Evolutionary conservation across 257 asterid species (phyloP), one percentile per base, ranked within the genome.

Genomic region (Jaltomata sinuosa): DNA sequence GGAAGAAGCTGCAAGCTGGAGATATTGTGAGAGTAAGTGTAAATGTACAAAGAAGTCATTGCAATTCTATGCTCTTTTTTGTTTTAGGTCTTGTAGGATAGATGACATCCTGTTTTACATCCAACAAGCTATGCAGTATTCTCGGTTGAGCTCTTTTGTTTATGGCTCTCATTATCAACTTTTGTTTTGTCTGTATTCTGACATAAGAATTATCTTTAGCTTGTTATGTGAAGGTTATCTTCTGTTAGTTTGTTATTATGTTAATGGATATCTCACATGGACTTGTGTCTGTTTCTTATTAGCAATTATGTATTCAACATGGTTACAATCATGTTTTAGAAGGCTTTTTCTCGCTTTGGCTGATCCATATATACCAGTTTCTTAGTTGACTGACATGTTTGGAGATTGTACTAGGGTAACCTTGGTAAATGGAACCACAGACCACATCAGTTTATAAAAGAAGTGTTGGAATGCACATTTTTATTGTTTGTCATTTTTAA

Each of bases 1-100:
- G 99, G 99, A 97, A 95, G 93, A 97, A 88, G 91, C 90, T 97
- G 89, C 99, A 95, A 92, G 98, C 95, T 88, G 99, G 99, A 90
- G 99, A 97, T 86, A 90, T 97, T 86, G 89, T 93, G 87, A 94
- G 87, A 88, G 99, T 97, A 91, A 92, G 98, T 89, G 31, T 3
- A 21, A 36, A 80, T 54, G 78, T 32, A 62, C 53, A 50, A 67
- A 83, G 82, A 25, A 29, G 45, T 9, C 62, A 77, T 49, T 77
- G 62, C 82, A 49, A 31, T 77, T 49, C 34, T 77, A 0, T 77
- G 34, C 62, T 84, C 18, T 40, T 29, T 76, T 52, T 84, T 68
- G 29, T 80, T 69, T 71, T 71, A 40, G 80, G 54, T 47, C 15
- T 71, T 40, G 54, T 40, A 6, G 54, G 21, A 27, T 38, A 71